Evolutionary conservation across 2,329 filamentous ascomycete species (phyloP), one percentile per base, ranked within the genome.

Genomic region (Metarhizium sp.): DNA sequence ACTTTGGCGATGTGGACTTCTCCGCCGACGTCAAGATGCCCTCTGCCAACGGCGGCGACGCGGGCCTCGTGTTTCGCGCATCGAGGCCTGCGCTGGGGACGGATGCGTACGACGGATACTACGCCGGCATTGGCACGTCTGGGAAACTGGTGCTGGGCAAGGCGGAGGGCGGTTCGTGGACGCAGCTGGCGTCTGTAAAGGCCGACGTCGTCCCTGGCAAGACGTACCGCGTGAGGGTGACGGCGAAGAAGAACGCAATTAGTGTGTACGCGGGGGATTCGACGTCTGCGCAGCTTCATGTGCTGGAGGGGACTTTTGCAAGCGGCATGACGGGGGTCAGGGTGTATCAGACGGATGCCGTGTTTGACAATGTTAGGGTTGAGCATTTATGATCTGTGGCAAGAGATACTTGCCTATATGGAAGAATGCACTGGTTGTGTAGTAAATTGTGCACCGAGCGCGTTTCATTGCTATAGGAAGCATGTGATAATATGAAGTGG

Each of bases 51-150:
- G 47, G 42, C 25, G 62, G 63, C 3, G 60, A 69, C 32, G 70
- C 69, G 1, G 69, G 69, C 2, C 58, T 74, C 5, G 50, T 73
- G 29, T 73, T 74, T 59, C 67, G 71, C n/a, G 67, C 65, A 5
- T 58, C 61, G 4, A 57, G 61, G 2, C 53, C 62, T 0, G 56
- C 56, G 0, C 38, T 51, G 8, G 62, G 61, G 14, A 43, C 50
- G 2, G 46, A 59, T 6, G 51, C 58, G 3, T 56, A 58, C 34
- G 48, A 58, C 4, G 64, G 65, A 0, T 67, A 69, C 30, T 72
- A 72, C 49, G 62, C 65, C 2, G 63, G 63, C 25, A 60, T 68
- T 30, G 66, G 69, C 42, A 61, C 62, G 5, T n/a, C 48, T 0
- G 65, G 64, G 7, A 56, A 52, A 14, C 59, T 67, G 7, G 43